phyloP scores from a whole-genome alignment of 208 protist species.

The Histomonas meleagridis region DNA sequence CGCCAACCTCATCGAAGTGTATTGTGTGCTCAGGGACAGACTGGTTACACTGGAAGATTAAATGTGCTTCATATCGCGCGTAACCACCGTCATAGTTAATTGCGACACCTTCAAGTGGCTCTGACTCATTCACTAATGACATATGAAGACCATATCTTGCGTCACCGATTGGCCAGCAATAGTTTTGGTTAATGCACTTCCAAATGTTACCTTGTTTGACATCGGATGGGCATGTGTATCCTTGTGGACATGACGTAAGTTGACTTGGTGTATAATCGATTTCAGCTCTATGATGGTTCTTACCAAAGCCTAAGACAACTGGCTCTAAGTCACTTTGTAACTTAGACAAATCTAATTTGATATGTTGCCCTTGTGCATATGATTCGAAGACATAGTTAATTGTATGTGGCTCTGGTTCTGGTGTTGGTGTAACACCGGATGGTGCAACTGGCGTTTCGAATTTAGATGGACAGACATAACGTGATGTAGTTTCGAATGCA shows the following conservation, averaged over 20 bases:
- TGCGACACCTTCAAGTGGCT: background rate
- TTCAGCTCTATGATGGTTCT: too few relatives aligned
- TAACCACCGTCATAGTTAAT: background rate
- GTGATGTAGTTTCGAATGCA: background rate
- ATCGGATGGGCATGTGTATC: background rate
- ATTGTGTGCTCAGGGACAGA: background rate
- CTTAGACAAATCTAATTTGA: background rate
- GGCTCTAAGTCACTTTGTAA: background rate
- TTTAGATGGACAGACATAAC: background rate
- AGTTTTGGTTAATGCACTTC: background rate
- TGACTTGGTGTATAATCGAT: background rate
- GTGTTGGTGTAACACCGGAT: too few relatives aligned
- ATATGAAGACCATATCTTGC: background rate
- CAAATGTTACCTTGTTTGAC: background rate
- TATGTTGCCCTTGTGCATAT: background rate
- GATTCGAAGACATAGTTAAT: too few relatives aligned
- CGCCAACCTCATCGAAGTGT: background rate
- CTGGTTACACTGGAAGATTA: background rate
- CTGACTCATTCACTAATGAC: too few relatives aligned
- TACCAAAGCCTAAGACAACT: background rate
- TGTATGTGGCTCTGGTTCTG: background rate
- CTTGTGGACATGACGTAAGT: background rate
- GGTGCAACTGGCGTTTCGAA: background rate
- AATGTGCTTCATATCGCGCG: background rate
- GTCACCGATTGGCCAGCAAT: background rate